A percentile compares a stretch with the other conserved stretches of the same genome.
These are phyloP conservation scores for Corymbia maculata DNA, from an alignment of 345 rosid species.

Conservation along the genomic window DNA sequence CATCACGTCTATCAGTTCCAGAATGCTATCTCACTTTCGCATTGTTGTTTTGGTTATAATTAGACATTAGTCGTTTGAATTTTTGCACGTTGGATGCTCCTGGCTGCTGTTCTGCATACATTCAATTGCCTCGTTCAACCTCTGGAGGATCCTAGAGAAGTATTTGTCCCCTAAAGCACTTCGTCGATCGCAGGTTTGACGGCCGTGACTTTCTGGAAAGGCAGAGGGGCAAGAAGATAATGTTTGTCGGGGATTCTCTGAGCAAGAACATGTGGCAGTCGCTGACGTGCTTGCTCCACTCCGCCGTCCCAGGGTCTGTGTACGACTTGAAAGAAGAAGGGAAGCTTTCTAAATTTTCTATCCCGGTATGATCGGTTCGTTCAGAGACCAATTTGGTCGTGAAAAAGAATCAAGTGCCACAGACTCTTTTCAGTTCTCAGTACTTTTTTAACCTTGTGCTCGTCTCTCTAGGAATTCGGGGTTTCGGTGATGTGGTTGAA, in stretches of 20 bases:
- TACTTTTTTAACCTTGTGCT: not conserved
- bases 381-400: not conserved
- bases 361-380: conserved; percentile 8
- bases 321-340: not conserved
- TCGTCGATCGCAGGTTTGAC: conserved; percentile 7
- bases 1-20: not conserved
- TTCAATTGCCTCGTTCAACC: not conserved
- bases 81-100: not conserved
- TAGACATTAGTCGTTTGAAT: not conserved
- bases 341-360: not conserved
- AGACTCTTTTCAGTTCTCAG: not conserved
- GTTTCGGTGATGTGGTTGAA: conserved; percentile 25
- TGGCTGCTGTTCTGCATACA: not conserved
- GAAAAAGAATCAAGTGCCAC: not conserved
- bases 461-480: conserved; percentile 28
- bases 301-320: conserved; percentile 7
- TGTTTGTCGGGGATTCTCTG: conserved; percentile 41
- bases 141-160: not conserved
- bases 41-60: not conserved
- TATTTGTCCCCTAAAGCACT: not conserved
- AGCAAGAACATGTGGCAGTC: conserved; percentile 35
- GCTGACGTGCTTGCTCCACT: conserved; percentile 18
- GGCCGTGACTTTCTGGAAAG: conserved; percentile 22
- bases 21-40: too few relatives aligned
- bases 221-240: conserved; percentile 20